A percentile compares a stretch with the other conserved stretches of the same genome.
These are phyloP conservation scores for Diaporthe sp. DNA, from an alignment of 2,329 filamentous ascomycete genomes.

Conservation along the genomic window DNA sequence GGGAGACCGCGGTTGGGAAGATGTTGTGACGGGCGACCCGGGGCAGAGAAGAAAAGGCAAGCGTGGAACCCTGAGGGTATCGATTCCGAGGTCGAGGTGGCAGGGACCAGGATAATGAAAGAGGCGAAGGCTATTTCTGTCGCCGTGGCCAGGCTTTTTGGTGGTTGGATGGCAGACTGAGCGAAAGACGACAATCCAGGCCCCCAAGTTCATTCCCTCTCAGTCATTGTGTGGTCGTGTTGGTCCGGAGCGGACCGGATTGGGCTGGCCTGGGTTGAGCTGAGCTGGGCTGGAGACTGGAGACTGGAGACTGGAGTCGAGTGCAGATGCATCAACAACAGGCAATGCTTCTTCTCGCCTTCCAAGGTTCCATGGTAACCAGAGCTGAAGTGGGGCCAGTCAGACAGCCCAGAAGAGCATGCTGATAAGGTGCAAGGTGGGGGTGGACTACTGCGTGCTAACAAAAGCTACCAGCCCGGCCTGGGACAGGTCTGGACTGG, in stretches of 20 bases:
- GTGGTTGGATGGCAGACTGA: neutral
- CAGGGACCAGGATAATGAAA: neutral
- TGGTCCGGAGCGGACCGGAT: neutral
- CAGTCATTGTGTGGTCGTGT: neutral
- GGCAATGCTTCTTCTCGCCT: neutral
- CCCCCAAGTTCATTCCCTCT: neutral
- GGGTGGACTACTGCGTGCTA: neutral
- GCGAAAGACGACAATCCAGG: too few species aligned
- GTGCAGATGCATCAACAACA: slow-evolving; percentile 3
- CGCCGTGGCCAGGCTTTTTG: neutral
- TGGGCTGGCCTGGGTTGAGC: neutral
- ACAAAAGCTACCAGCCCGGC: neutral
- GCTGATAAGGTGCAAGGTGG: neutral
- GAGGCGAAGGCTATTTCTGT: slow-evolving; percentile 15
- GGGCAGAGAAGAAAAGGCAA: neutral
- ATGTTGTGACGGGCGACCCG: slow-evolving; percentile 14
- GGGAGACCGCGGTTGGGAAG: neutral
- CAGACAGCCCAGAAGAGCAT: neutral
- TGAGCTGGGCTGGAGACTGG: neutral
- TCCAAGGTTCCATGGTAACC: slow-evolving; percentile 7
- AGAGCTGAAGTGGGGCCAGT: neutral
- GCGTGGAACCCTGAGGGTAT: neutral
- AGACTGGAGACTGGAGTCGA: too few species aligned
- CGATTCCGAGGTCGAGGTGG: slow-evolving; percentile 4
- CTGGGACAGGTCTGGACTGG: neutral